Base-by-base conservation (phyloP, 177 flowering plant species). In the Telopea speciosissima region DNA sequence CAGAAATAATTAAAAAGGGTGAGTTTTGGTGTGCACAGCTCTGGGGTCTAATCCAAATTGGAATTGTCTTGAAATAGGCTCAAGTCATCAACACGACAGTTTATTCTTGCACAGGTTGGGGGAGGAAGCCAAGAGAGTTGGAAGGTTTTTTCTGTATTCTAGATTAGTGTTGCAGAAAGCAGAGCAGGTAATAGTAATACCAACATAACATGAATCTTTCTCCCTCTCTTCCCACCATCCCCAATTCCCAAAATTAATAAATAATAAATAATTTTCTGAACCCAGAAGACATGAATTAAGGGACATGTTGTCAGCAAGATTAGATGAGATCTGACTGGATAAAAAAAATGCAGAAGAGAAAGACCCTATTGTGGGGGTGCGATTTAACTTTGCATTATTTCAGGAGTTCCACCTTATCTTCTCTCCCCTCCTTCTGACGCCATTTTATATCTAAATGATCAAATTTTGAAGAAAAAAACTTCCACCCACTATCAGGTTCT, bases 271-370 rank as follows among this genome's bases (percentile, higher is more conserved):
- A 0, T 12, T 45, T 45, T 19, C 44, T 45, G 13, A 23, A 60
- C 71, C n/a, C 75, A 70, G 28, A 77, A 74, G 82, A 75, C 74
- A 77, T 79, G 79, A 81, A 85, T 79, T 82, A 83, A 81, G 87
- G 31, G 86, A 81, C 84, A 85, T 80, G 86, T 76, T 85, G 84
- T 82, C 86, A 85, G 87, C 86, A 83, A 79, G n/a, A n/a, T n/a
- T n/a, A n/a, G 82, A 81, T 80, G 79, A 83, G 80, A 86, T 76
- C 66, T 70, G 81, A 82, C 82, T 79, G 83, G 89, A 86, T 83
- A 86, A 84, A 87, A 85, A 84, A 84, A 85, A 80, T 79, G 85
- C 79, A 80, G 69, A 72, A 72, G 69, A 73, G 80, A 74, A 78
- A 86, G 85, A 84, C 79, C 73, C 77, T 81, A 85, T 63, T 82